A percentile compares a stretch with the other conserved stretches of the same genome.
These are phyloP conservation scores for Candolleomyces efflorescens DNA, from an alignment of 768 basidiomycete genomes.

Conservation along the genomic window DNA sequence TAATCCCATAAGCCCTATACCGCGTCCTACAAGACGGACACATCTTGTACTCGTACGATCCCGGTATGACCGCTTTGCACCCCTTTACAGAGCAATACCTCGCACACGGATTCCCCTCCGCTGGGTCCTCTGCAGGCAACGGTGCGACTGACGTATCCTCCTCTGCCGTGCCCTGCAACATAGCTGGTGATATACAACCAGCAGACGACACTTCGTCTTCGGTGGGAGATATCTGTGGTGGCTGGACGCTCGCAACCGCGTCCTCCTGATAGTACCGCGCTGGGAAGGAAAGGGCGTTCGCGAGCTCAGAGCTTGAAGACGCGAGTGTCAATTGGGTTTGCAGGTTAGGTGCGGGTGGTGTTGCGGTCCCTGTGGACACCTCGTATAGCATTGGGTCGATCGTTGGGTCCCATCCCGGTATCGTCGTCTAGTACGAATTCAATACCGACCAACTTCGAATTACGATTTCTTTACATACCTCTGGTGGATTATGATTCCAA, in stretches of 20 bases:
- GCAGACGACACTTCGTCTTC: neutral
- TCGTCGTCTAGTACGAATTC: no score
- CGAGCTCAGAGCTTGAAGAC: slow-evolving; percentile 39
- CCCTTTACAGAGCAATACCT: slow-evolving; percentile 53
- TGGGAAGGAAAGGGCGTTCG: slow-evolving; percentile 41
- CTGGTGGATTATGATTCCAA: no score
- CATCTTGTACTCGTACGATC: slow-evolving; percentile 39
- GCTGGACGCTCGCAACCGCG: no score
- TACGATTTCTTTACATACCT: no score
- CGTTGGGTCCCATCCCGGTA: slow-evolving; percentile 1
- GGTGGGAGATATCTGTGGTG: neutral
- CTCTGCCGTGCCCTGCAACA: no score
- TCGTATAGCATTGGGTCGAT: slow-evolving; percentile 3
- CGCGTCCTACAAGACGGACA: slow-evolving; percentile 43
- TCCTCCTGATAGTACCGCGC: no score
- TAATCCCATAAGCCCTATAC: slow-evolving; percentile 49
- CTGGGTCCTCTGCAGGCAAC: neutral
- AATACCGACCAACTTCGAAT: no score
- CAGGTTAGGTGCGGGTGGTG: neutral
- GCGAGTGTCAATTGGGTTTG: neutral
- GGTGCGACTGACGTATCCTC: no score
- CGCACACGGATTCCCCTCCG: neutral
- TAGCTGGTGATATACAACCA: neutral
- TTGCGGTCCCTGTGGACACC: neutral
- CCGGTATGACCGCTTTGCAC: slow-evolving; percentile 43